These are phyloP conservation scores for Salix udensis DNA, from an alignment of 345 rosid genomes.

Conservation along the genomic window DNA sequence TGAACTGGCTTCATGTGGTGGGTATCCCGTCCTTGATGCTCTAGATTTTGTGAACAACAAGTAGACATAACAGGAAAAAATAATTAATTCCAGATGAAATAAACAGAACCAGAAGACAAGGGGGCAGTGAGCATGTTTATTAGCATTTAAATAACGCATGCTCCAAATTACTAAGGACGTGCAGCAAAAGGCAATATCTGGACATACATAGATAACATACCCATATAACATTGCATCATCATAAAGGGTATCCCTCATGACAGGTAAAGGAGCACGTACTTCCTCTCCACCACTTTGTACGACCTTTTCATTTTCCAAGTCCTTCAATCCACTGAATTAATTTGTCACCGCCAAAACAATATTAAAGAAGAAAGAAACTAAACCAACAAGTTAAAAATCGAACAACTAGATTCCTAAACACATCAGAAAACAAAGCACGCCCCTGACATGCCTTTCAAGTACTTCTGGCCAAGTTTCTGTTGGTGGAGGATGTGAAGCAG, in stretches of 20 bases:
- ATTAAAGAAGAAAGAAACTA: neutral
- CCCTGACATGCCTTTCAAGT: slow-evolving; percentile 40
- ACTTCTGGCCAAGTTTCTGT: slow-evolving; percentile 28
- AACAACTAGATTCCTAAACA: neutral
- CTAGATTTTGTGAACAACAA: slow-evolving; percentile 36
- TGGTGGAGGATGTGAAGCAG: slow-evolving; percentile 44
- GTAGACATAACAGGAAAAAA: neutral
- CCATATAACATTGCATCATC: slow-evolving; percentile 57
- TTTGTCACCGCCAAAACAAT: slow-evolving; percentile 7
- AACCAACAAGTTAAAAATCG: neutral
- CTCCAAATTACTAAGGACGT: neutral
- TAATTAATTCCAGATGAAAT: neutral
- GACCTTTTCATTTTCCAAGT: slow-evolving; percentile 32
- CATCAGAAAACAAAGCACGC: neutral
- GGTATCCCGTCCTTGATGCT: slow-evolving; percentile 45
- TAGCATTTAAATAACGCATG: neutral
- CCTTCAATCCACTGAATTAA: slow-evolving; percentile 39
- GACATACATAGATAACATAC: slow-evolving; percentile 35
- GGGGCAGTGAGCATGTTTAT: neutral
- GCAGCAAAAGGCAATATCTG: neutral
- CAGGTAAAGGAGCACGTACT: slow-evolving; percentile 93
- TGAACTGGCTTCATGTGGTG: slow-evolving; percentile 49
- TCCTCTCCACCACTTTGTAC: slow-evolving; percentile 52
- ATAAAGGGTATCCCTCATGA: slow-evolving; percentile 93
- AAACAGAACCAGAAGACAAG: neutral